These are phyloP conservation scores for Crithidia acanthocephali DNA, from an alignment of 208 protist genomes.

Conservation along the genomic window DNA sequence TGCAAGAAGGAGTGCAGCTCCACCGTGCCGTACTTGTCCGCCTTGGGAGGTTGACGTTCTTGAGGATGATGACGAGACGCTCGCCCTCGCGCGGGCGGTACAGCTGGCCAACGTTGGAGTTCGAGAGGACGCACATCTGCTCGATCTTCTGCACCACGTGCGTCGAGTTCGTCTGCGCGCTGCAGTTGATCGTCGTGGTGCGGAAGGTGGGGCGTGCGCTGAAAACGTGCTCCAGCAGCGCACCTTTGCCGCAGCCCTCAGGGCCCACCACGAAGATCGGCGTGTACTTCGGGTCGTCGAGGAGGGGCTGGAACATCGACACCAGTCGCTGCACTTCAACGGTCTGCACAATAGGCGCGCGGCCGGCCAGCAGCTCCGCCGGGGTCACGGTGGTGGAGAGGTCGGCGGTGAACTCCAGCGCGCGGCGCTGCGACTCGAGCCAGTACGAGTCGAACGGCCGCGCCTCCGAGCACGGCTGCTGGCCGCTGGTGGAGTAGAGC, in stretches of 20 bases:
- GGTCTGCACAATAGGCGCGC: constrained; percentile 84
- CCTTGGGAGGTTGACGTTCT: constrained; percentile 98
- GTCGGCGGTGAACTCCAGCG: constrained; percentile 73
- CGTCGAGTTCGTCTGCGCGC: constrained; percentile 92
- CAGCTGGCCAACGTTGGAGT: constrained; percentile 88
- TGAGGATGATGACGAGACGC: constrained; percentile 94
- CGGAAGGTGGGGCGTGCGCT: constrained; percentile 36
- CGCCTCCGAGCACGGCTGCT: constrained; percentile 71
- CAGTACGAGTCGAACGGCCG: constrained; percentile 92
- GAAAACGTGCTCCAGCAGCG: constrained; percentile 90
- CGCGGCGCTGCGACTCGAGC: constrained; percentile 48
- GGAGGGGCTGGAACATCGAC: constrained; percentile 86
- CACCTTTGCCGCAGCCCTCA: constrained; percentile 96
- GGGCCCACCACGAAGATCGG: constrained; percentile 97
- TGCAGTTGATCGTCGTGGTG: constrained; percentile 95
- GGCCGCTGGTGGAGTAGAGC: constrained; percentile 83
- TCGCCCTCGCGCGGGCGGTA: constrained; percentile 95
- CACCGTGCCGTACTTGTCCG: constrained; percentile 98
- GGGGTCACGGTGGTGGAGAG: constrained; percentile 52
- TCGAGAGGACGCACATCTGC: constrained; percentile 90
- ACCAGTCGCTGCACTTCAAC: constrained; percentile 92
- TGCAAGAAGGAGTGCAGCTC: constrained; percentile 97
- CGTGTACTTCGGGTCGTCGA: constrained; percentile 63
- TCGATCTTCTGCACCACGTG: constrained; percentile 97
- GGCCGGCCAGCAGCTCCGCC: constrained; percentile 60